Base-by-base conservation (phyloP, 2,329 filamentous ascomycete genomes). In the Ceratocystis lukuohia region DNA sequence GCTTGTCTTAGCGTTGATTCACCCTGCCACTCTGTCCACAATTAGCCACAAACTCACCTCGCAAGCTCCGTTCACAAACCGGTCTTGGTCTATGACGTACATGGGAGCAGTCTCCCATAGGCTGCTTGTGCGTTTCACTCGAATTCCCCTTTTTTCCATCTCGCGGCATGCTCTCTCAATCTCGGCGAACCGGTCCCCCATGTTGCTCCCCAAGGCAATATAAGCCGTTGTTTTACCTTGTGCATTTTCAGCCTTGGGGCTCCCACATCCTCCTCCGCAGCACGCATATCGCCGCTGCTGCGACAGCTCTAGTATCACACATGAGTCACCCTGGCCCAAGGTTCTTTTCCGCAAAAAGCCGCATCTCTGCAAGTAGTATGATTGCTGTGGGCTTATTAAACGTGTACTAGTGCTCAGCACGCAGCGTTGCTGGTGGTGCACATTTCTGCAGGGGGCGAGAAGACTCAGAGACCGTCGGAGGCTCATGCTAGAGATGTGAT, bases 61-160 rank as follows among this genome's bases (percentile, higher is more conserved):
- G 75, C 91, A 96, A 67, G 87, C 92, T 22, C 91, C 94, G 74
- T 99, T 99, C 61, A 96, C 78, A 73, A 99, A 99, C 37, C 84
- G 83, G 69, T 86, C 86, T 75, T 99, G 94, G 69, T 96, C 88
- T 69, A 88, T 78, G 69, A 96, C 88, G 75, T 99, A 99, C 94
- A 99, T 99, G 25, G 94, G 91, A 71, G 90, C 86, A 2, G 93
- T 99, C 77, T 97, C 91, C 83, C 94, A 99, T 2, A 99, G 79
- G 69, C 86, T 88, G 74, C 93, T 97, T 0, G 93, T 96, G 71
- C 87, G 82, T 72, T 84, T 81, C 48, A 99, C 82, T 65, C 77
- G 83, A 73, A 97, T 90, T 44, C 85, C 86, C 25, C 84, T 80
- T 57, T 80, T 78, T 69, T 89, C 84, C 84, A 99, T 91, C 73